Evolutionary conservation across 1,284 basidiomycete genomes (phyloP), one percentile per base, ranked within the genome.

Genomic region (Apiotrichum brassicae): DNA sequence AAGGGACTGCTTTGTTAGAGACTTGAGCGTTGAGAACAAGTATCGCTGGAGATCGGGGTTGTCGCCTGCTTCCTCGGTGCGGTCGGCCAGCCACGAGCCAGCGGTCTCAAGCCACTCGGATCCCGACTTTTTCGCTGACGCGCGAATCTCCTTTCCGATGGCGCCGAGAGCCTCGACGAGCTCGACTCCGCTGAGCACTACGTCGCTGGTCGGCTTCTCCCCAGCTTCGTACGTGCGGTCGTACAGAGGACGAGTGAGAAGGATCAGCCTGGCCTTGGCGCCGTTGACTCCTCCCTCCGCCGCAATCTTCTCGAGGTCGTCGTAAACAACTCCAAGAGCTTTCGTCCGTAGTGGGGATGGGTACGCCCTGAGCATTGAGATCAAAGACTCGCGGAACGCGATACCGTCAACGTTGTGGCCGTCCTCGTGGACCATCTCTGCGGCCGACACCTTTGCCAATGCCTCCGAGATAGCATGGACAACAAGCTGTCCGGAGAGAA

Each of bases 401-500:
- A 71, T 49, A 4, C 65, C 66, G 19, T 57, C 53, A 1, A 23
- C 28, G n/a, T 22, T 23, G 16, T 43, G 25, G 22, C 54, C 46
- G 14, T 50, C 19, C n/a, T 53, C 49, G 16, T 33, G 18, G 25
- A 32, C 40, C 14, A 45, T 43, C 4, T 39, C 38, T 5, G 39
- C 26, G 1, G 45, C 28, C 1, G 54, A 35, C 7, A 73, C 61
- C 33, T 65, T 63, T 5, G 58, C 52, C 25, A 71, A 55, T 0
- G 66, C 66, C 32, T 64, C 65, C 18, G 53, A 40, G n/a, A 74
- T 50, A 1, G 73, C 72, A 32, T 70, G 65, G 13, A 68, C 40
- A 25, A 73, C 68, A 16, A 75, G 57, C 48, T 72, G 66, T 28
- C 73, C 73, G 1, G 62, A 54, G 33, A 75, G 58, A 45, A 75